These are phyloP conservation scores for Gossypium anomalum DNA, from an alignment of 345 rosid species.

Conservation along the genomic window DNA sequence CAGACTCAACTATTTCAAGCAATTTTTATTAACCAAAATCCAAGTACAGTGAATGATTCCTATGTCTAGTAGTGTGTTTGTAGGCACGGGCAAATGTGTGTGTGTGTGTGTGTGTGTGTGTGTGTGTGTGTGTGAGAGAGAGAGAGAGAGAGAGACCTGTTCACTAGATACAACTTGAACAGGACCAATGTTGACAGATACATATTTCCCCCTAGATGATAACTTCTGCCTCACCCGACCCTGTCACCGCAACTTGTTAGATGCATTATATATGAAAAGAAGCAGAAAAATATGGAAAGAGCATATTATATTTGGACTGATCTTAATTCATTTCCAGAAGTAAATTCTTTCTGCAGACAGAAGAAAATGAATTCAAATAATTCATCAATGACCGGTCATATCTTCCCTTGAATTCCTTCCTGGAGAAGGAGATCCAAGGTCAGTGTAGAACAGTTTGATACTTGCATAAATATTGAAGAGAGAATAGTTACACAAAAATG, in stretches of 20 bases:
- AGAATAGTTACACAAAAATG: neutral
- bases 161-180: conserved; percentile 65
- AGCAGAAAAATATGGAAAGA: neutral
- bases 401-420: neutral
- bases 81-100: neutral
- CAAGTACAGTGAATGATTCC: neutral
- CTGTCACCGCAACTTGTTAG: conserved; percentile 26
- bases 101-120: neutral
- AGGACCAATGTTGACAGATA: conserved; percentile 59
- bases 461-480: neutral
- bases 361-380: neutral
- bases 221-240: conserved; percentile 65
- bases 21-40: neutral
- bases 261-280: neutral
- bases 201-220: conserved; percentile 71
- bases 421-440: neutral
- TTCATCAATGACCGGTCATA: neutral
- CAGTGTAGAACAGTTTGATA: neutral
- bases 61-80: neutral
- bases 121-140: neutral
- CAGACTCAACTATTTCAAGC: neutral
- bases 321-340: neutral
- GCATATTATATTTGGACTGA: neutral
- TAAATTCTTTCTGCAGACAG: neutral
- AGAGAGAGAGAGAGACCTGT: conserved; percentile 45